These are phyloP conservation scores for Meredithiella fracta DNA, from an alignment of 2,329 filamentous ascomycete genomes.

Conservation along the genomic window DNA sequence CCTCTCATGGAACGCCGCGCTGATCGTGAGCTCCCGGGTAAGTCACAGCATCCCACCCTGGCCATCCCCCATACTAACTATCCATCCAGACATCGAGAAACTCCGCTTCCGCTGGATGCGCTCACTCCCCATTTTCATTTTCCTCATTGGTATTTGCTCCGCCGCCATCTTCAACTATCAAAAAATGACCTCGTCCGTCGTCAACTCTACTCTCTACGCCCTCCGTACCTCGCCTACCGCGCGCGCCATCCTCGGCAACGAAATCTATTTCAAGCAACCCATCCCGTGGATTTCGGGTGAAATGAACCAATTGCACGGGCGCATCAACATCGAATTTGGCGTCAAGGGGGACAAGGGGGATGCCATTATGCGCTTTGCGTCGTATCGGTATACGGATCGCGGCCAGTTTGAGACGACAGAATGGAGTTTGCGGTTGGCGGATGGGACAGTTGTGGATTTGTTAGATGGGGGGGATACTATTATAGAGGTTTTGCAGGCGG, in stretches of 20 bases:
- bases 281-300: constrained; percentile 74
- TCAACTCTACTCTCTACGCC: constrained; percentile 81
- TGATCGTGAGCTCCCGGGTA: constrained; percentile 51
- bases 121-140: constrained; percentile 66
- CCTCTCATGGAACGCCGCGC: constrained; percentile 48
- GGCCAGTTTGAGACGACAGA: constrained; percentile 69
- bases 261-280: constrained; percentile 63
- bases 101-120: constrained; percentile 45
- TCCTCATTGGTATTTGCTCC: constrained; percentile 52
- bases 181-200: constrained; percentile 71
- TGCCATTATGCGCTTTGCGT: constrained; percentile 68
- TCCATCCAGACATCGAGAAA: constrained; percentile 24
- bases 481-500: constrained; percentile 29
- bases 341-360: constrained; percentile 61
- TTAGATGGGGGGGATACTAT: constrained; percentile 60
- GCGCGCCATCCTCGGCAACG: constrained; percentile 65
- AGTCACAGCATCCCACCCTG: neutral
- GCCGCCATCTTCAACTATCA: constrained; percentile 99
- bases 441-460: constrained; percentile 50
- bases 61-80: neutral
- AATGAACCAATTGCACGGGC: constrained; percentile 86
- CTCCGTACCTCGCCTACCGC: constrained; percentile 65
- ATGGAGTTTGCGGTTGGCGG: constrained; percentile 64
- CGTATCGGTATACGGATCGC: constrained; percentile 45
- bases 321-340: constrained; percentile 72